Conservation (phyloP, 1,139 yeast species). For the Candida sojae region DNA sequence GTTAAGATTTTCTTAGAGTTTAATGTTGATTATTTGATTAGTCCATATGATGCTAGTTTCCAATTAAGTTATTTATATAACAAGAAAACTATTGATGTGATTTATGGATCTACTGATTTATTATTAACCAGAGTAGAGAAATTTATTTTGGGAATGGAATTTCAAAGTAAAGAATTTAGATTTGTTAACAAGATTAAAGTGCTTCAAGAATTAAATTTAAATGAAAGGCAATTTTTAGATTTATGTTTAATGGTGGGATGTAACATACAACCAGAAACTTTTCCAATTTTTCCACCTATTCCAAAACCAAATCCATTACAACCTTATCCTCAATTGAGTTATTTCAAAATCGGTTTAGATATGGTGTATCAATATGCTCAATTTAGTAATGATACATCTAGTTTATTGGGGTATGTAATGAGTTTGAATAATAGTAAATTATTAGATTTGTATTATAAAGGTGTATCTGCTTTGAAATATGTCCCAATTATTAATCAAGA, state of each 20-base stretch:
- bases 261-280: constrained; percentile 65
- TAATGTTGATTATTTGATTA: constrained; percentile 66
- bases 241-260: constrained; percentile 79
- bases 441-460: constrained; percentile 39
- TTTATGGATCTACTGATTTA: constrained; percentile 84
- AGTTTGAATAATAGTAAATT: constrained; percentile 40
- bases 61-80: constrained; percentile 75
- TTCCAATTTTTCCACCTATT: constrained; percentile 57
- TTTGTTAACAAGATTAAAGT: constrained; percentile 63
- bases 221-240: constrained; percentile 70
- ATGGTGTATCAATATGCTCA: constrained; percentile 40
- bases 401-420: constrained; percentile 37
- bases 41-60: constrained; percentile 83
- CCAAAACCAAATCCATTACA: constrained; percentile 48
- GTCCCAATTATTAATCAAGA: constrained; percentile 70
- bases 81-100: constrained; percentile 62
- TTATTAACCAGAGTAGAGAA: constrained; percentile 66
- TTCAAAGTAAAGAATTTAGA: constrained; percentile 62
- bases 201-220: constrained; percentile 59
- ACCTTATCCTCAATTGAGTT: constrained; percentile 45
- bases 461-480: constrained; percentile 42
- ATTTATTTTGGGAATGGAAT: constrained; percentile 73
- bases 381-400: constrained; percentile 26
- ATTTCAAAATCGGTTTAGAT: constrained; percentile 46
- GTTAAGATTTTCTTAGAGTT: constrained; percentile 57